Percentiles rank a stretch among this genome's conserved stretches.
Evolutionary conservation across 805 yeast species (phyloP).

Genomic region (Wickerhamomyces ciferrii): DNA sequence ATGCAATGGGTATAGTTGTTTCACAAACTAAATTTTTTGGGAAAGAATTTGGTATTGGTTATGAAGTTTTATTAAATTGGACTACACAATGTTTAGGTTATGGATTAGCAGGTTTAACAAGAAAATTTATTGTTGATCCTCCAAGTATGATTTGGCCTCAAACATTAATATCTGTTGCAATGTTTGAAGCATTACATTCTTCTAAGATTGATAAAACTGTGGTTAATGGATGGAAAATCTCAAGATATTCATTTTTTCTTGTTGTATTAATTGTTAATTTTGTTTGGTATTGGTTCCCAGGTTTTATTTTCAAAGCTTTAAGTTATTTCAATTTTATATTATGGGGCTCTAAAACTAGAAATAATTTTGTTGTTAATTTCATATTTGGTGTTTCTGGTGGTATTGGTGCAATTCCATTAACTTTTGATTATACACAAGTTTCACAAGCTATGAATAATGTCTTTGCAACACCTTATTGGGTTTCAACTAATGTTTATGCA

Average conservation of each 20-base stretch:
- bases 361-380: slow-evolving; percentile 54
- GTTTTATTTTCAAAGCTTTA: slow-evolving; percentile 55
- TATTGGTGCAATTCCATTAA: slow-evolving; percentile 47
- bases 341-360: slow-evolving; percentile 29
- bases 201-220: slow-evolving; percentile 31
- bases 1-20: slow-evolving; percentile 51
- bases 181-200: slow-evolving; percentile 45
- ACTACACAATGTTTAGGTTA: slow-evolving; percentile 63
- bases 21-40: slow-evolving; percentile 42
- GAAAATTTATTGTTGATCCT: slow-evolving; percentile 55
- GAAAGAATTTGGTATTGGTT: slow-evolving; percentile 39
- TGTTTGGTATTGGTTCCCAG: slow-evolving; percentile 64
- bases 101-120: slow-evolving; percentile 57
- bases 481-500: slow-evolving; percentile 32
- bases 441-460: slow-evolving; percentile 36
- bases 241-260: slow-evolving; percentile 45
- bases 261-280: slow-evolving; percentile 36
- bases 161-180: slow-evolving; percentile 51
- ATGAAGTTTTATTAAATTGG: slow-evolving; percentile 43
- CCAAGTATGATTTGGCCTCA: slow-evolving; percentile 63
- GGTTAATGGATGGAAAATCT: slow-evolving; percentile 56
- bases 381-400: slow-evolving; percentile 59
- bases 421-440: slow-evolving; percentile 56
- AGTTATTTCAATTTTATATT: slow-evolving; percentile 46
- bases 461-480: slow-evolving; percentile 50